Base-by-base conservation (phyloP, 2,329 filamentous ascomycete species). In the Pochonia chlamydosporia region DNA sequence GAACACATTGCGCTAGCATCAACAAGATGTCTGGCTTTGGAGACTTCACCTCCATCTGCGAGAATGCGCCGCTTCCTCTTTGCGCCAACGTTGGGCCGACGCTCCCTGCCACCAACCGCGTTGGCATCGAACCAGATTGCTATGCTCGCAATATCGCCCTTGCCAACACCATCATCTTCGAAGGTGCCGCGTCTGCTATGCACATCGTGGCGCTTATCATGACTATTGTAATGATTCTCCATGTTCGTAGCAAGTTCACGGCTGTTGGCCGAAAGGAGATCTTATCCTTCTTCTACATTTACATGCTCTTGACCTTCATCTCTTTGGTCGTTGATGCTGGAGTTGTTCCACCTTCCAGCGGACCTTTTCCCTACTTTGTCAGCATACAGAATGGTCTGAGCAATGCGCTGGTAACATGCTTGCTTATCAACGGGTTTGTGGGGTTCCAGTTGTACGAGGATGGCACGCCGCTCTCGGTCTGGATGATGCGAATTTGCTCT, bases 361-460 rank as follows among this genome's bases (percentile, higher is more conserved):
- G 71, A 2, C 79, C 89, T 1, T 96, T 91, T 59, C 86, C 91
- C 0, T 99, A 96, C 73, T 96, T 99, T 62, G 87, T 89, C 54
- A 87, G 90, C 10, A 81, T 86, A 5, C 93, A 99, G 61, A 85
- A 85, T 53, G 93, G 92, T 13, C 74, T 99, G 45, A 75, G 84
- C 20, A 96, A 89, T 30, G 89, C 93, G 1, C 78, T 95, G 24
- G 85, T 93, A 63, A 92, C 89, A 23, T 95, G 87, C 64, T 75
- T 99, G 47, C 73, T 97, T 58, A 91, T 99, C 74, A 97, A 97
- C 66, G 93, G 93, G 37, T 99, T 99, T 62, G 92, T 99, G 46
- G 93, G 93, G 28, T 99, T 99, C 69, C 93, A 97, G 69, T 76
- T 99, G 11, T 99, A 99, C 66, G 93, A 99, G 68, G 93, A 99